Evolutionary conservation across 371 early-diverging fungal species (phyloP).

Genomic region (Syncephalis fuscata): DNA sequence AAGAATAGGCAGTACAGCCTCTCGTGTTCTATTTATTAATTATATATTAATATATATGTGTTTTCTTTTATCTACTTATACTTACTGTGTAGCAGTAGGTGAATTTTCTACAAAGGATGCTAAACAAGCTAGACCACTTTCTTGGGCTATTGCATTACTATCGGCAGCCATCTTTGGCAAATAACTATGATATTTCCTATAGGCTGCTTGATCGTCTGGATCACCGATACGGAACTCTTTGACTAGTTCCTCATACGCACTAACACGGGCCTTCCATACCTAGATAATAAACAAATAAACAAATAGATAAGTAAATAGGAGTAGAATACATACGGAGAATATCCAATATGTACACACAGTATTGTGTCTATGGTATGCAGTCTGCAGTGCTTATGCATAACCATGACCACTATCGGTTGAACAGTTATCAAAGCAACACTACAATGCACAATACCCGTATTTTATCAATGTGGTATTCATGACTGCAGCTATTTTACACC

Average conservation of each 20-base stretch:
- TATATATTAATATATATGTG: background rate
- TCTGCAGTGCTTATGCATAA: no score
- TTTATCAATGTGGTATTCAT: no score
- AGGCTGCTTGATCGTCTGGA: slow-evolving; percentile 41
- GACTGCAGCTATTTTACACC: no score
- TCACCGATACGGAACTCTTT: slow-evolving; percentile 43
- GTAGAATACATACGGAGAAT: no score
- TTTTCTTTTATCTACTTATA: background rate
- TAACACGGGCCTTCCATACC: slow-evolving; percentile 89
- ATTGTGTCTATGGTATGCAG: no score
- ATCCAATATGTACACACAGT: no score
- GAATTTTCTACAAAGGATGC: slow-evolving; percentile 65
- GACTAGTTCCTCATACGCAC: slow-evolving; percentile 70
- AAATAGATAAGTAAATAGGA: no score
- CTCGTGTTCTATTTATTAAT: slow-evolving; percentile 31
- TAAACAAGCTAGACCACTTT: slow-evolving; percentile 61
- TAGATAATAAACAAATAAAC: slow-evolving; percentile 11
- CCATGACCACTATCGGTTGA: no score
- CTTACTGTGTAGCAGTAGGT: slow-evolving; percentile 55
- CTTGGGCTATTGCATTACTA: slow-evolving; percentile 83
- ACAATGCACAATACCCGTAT: no score
- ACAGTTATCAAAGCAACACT: no score
- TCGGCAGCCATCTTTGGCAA: slow-evolving; percentile 72
- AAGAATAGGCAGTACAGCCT: slow-evolving; percentile 53
- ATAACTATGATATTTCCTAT: slow-evolving; percentile 41